Conservation (phyloP, 768 basidiomycete genomes). For the Tulasnella sp. region DNA sequence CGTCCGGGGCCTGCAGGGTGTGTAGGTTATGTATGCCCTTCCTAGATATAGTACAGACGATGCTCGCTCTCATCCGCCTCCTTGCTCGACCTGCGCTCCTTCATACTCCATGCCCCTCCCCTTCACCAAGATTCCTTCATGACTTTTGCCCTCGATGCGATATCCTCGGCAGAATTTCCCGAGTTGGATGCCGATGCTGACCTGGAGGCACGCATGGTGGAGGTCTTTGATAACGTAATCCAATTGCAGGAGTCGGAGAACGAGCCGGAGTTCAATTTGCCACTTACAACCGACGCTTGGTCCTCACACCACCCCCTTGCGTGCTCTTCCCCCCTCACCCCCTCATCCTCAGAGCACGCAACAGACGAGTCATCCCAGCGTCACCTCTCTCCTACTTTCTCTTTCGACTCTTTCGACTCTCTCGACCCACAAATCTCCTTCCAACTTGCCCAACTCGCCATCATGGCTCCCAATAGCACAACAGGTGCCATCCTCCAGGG, state of each 20-base stretch:
- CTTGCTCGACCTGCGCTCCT: neutral
- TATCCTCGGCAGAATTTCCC: neutral
- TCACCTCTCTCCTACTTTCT: neutral
- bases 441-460: neutral
- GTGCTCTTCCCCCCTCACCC: slow-evolving; percentile 12
- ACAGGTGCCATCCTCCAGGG: slow-evolving; percentile 52
- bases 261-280: neutral
- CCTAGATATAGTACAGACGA: neutral
- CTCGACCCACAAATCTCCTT: slow-evolving; percentile 1
- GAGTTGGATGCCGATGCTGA: slow-evolving; percentile 3
- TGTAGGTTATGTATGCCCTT: neutral
- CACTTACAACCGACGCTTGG: slow-evolving; percentile 4
- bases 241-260: neutral
- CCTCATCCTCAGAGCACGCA: slow-evolving; percentile 18
- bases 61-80: neutral
- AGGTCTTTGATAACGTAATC: slow-evolving; percentile 9
- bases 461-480: slow-evolving; percentile 13
- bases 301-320: slow-evolving; percentile 4
- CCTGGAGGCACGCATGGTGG: neutral
- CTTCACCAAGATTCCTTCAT: neutral
- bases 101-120: neutral
- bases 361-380: slow-evolving; percentile 13
- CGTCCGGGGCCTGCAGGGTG: neutral
- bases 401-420: neutral
- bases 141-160: neutral